Conservation (phyloP, 768 basidiomycete genomes). For the Clitopilus hobsonii region DNA sequence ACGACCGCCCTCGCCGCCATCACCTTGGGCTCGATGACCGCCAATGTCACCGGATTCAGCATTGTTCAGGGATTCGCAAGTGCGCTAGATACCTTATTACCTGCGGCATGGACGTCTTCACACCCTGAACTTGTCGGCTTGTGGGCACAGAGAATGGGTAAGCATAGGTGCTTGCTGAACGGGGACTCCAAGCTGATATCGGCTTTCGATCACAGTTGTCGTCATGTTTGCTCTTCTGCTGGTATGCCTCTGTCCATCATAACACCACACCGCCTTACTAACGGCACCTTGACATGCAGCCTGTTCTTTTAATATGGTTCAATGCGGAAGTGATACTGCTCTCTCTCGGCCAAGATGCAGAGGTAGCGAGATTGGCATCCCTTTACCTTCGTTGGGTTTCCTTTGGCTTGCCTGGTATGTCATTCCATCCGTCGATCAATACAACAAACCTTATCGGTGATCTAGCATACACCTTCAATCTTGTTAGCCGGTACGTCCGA, state of each 20-base stretch:
- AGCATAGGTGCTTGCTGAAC: slow-evolving; percentile 18
- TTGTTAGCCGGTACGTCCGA: slow-evolving; percentile 36
- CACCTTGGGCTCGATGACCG: slow-evolving; percentile 70
- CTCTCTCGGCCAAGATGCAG: slow-evolving; percentile 72
- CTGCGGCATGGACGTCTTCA: slow-evolving; percentile 90
- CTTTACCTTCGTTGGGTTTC: slow-evolving; percentile 74
- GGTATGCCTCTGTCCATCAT: slow-evolving; percentile 36
- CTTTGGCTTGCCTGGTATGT: slow-evolving; percentile 68
- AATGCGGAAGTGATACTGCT: slow-evolving; percentile 79
- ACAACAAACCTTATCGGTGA: not conserved
- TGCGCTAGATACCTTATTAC: slow-evolving; percentile 89
- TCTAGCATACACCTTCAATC: slow-evolving; percentile 45
- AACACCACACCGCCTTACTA: slow-evolving; percentile 23
- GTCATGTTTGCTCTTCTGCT: slow-evolving; percentile 54
- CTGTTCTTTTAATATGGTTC: slow-evolving; percentile 71
- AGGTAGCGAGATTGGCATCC: slow-evolving; percentile 74
- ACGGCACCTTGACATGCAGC: slow-evolving; percentile 19
- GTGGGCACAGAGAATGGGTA: slow-evolving; percentile 88
- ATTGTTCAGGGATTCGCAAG: slow-evolving; percentile 80
- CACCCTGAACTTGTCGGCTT: slow-evolving; percentile 83
- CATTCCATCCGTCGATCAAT: not conserved
- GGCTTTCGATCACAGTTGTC: slow-evolving; percentile 37
- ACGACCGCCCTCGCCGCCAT: slow-evolving; percentile 86
- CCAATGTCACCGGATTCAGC: slow-evolving; percentile 68
- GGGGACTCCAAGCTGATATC: slow-evolving; percentile 2